Percentiles rank a stretch among this genome's conserved stretches.
Conservation (phyloP, 202 grass and related monocot genomes). For the Setaria viridis region DNA sequence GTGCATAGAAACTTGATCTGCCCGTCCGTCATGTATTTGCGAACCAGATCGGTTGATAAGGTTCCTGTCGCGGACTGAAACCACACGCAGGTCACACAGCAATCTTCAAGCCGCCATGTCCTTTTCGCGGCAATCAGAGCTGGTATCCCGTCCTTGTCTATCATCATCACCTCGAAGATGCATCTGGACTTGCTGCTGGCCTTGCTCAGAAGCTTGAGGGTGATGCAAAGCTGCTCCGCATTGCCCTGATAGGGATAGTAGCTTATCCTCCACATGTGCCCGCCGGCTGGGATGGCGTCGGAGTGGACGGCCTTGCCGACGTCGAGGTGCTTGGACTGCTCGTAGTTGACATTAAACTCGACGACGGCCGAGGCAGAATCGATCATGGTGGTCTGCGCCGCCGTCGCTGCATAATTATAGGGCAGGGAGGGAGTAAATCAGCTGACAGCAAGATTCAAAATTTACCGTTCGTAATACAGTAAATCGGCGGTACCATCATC, state of each 20-base stretch:
- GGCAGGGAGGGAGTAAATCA: background rate
- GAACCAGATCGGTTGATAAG: background rate
- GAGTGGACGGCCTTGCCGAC: background rate
- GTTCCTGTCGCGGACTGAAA: no score
- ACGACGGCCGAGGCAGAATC: background rate
- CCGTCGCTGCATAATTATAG: background rate
- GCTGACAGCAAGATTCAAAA: background rate
- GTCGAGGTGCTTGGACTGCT: background rate
- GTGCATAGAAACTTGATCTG: background rate
- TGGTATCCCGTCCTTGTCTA: background rate
- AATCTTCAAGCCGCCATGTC: no score
- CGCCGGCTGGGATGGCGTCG: background rate
- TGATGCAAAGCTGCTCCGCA: background rate
- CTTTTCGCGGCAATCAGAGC: background rate
- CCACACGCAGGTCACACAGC: no score
- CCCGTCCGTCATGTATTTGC: background rate
- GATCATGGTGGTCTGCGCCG: background rate
- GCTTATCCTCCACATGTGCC: slow-evolving; percentile 32
- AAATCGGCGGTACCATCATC: background rate
- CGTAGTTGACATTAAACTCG: slow-evolving; percentile 37
- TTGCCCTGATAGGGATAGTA: background rate
- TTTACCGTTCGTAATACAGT: background rate
- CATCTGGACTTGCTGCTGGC: background rate
- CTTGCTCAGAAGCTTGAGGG: background rate
- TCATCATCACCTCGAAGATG: slow-evolving; percentile 35